Conservation (phyloP, 441 rosid species). For the Geranium incanum region DNA sequence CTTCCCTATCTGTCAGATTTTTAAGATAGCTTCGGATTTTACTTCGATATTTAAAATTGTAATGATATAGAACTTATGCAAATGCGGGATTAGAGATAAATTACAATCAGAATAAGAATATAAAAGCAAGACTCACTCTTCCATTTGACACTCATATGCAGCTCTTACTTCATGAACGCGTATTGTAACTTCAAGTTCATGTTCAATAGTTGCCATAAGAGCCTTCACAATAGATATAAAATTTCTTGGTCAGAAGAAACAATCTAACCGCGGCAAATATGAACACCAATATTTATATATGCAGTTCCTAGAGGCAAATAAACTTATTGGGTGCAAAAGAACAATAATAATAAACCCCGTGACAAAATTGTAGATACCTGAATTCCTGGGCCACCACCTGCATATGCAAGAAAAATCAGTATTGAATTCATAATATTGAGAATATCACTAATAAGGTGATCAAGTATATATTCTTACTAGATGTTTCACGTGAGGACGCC, state of each 20-base stretch:
- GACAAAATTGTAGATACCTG: constrained; percentile 49
- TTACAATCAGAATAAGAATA: constrained; percentile 5
- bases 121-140: constrained; percentile 60
- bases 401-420: constrained; percentile 16
- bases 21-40: too few relatives aligned
- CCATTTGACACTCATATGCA: constrained; percentile 83
- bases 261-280: constrained; percentile 6
- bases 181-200: constrained; percentile 89
- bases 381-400: constrained; percentile 61
- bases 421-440: constrained; percentile 20
- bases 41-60: not conserved
- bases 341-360: constrained; percentile 11
- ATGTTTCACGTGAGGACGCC: constrained; percentile 57
- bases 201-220: constrained; percentile 82
- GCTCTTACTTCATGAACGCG: constrained; percentile 90
- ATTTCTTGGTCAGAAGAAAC: constrained; percentile 13
- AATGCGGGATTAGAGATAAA: not conserved
- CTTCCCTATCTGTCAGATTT: too few relatives aligned
- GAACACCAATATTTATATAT: constrained; percentile 3
- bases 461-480: constrained; percentile 28
- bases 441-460: constrained; percentile 14
- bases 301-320: not conserved
- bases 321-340: constrained; percentile 1
- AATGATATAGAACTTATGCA: not conserved
- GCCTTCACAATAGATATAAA: constrained; percentile 43